A percentile compares a stretch with the other conserved stretches of the same genome.
Conservation (phyloP, 176 grass and related monocot species). For the Saccharum officinarum region DNA sequence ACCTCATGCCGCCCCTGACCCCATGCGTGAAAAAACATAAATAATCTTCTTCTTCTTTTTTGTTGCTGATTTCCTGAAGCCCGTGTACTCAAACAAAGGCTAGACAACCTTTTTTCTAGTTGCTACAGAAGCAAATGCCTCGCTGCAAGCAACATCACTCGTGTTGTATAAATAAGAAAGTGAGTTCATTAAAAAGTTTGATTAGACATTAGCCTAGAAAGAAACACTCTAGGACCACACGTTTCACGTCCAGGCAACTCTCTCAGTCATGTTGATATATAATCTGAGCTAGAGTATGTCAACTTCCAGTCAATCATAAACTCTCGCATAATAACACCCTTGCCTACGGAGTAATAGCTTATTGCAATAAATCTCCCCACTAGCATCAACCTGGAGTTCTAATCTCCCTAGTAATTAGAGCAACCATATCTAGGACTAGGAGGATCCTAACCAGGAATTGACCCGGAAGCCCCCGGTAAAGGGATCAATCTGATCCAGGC, state of each 20-base stretch:
- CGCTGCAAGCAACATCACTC: background rate
- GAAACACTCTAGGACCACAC: background rate
- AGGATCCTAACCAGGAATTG: constrained; percentile 14
- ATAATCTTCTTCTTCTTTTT: background rate
- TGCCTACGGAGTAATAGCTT: background rate
- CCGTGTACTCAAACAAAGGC: background rate
- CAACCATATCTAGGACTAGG: background rate
- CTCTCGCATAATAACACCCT: background rate
- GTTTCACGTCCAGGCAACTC: background rate
- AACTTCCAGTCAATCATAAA: background rate
- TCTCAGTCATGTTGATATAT: background rate
- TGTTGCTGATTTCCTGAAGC: background rate
- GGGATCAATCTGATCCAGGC: background rate
- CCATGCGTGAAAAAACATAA: background rate
- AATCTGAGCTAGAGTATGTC: too few species aligned
- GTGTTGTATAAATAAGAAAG: background rate
- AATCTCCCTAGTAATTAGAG: background rate
- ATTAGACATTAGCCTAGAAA: background rate
- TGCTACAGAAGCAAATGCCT: constrained; percentile 16
- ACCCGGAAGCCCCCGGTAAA: background rate
- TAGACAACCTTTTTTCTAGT: background rate
- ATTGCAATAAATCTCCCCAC: too few species aligned
- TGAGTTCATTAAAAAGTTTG: background rate
- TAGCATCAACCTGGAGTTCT: background rate
- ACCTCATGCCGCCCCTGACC: background rate